Evolutionary conservation across 441 rosid genomes (phyloP).

Genomic region (Erodium moschatum): DNA sequence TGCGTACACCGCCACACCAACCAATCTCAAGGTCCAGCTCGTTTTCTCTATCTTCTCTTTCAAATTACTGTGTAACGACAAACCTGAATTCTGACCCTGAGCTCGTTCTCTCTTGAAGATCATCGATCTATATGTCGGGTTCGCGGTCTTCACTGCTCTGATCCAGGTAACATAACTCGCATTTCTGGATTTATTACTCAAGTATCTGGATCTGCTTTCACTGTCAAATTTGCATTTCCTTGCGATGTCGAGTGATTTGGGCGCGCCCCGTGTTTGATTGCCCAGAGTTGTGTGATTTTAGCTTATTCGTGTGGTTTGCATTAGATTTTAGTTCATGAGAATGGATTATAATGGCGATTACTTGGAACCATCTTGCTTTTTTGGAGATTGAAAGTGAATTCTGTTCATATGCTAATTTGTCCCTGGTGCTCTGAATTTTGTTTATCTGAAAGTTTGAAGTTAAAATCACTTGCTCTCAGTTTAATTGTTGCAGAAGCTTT

Average conservation of each 20-base stretch:
- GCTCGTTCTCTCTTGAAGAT: slow-evolving; percentile 34
- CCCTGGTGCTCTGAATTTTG: neutral
- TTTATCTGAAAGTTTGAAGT: neutral
- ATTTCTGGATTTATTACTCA: neutral
- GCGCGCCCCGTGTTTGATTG: neutral
- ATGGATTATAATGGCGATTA: neutral
- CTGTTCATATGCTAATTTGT: neutral
- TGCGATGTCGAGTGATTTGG: neutral
- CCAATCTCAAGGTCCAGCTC: slow-evolving; percentile 53
- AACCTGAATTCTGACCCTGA: neutral
- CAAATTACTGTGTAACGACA: neutral
- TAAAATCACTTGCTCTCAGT: neutral
- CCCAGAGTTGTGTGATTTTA: neutral
- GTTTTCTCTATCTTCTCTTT: neutral
- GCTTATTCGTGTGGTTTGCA: neutral
- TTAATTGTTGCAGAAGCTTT: neutral
- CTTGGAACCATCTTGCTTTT: neutral
- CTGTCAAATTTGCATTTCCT: neutral
- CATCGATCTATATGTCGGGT: slow-evolving; percentile 76
- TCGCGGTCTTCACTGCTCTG: slow-evolving; percentile 70
- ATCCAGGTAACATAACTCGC: slow-evolving; percentile 45
- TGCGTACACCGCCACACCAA: slow-evolving; percentile 77
- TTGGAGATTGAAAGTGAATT: neutral
- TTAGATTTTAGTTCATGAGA: neutral
- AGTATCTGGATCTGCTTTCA: neutral